Conservation (phyloP, 805 yeast species). For the Pichia occidentalis region DNA sequence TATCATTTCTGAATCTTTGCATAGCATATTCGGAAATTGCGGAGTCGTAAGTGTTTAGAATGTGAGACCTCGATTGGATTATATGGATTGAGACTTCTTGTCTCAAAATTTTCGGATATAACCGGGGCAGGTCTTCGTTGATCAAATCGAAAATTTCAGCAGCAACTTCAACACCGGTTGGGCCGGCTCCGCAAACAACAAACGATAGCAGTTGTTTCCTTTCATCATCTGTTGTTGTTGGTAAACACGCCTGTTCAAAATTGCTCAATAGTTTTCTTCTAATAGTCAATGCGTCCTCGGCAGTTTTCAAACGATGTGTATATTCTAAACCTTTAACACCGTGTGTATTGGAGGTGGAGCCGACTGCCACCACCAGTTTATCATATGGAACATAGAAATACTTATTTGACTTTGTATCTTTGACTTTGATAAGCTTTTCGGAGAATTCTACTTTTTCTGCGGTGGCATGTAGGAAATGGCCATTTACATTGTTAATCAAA, state of each 20-base stretch:
- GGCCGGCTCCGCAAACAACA: conserved; percentile 97
- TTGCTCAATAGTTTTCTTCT: conserved; percentile 76
- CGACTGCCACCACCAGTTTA: conserved; percentile 85
- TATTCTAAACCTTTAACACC: conserved; percentile 94
- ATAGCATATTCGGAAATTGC: conserved; percentile 72
- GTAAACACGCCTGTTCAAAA: conserved; percentile 78
- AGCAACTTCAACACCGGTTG: conserved; percentile 97
- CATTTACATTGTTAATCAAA: conserved; percentile 74
- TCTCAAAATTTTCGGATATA: conserved; percentile 76
- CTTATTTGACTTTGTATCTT: conserved; percentile 39
- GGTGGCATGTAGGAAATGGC: conserved; percentile 79
- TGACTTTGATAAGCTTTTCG: conserved; percentile 55
- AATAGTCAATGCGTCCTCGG: conserved; percentile 77
- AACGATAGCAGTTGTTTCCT: conserved; percentile 78
- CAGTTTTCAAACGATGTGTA: conserved; percentile 84
- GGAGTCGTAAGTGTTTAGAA: conserved; percentile 65
- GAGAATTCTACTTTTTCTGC: conserved; percentile 76
- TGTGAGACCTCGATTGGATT: conserved; percentile 88
- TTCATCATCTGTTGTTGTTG: conserved; percentile 64
- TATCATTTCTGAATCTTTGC: conserved; percentile 57
- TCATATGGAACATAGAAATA: conserved; percentile 56
- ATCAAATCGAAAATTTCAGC: conserved; percentile 93
- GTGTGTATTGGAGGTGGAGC: conserved; percentile 89
- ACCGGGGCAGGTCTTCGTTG: conserved; percentile 79
- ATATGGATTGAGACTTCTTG: conserved; percentile 76